Evolutionary conservation across 176 grass and related monocot genomes (phyloP), one percentile per base, ranked within the genome.

Genomic region (Eleusine indica): DNA sequence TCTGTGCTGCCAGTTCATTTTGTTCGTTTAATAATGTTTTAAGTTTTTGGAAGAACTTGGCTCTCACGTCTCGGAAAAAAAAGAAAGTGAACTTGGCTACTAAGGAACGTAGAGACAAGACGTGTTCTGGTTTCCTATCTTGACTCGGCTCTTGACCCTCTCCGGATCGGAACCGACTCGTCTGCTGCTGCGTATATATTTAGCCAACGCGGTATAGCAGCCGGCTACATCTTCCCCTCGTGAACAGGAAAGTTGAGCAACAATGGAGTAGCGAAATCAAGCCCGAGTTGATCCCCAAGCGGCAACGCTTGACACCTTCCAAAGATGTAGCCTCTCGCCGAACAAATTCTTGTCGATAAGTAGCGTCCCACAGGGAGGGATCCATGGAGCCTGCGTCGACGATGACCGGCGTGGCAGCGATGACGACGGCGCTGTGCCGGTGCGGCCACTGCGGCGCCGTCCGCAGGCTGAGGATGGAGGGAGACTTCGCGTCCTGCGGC

Each of bases 371-470:
- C 22, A 25, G 60, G 32, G 32, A 35, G 32, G 32, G 60, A 63
- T 63, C 60, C 60, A 63, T 2, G 17, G 56, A 22, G 19, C 2
- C 60, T 14, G 22, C 25, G 61, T 14, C 61, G 61, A 64, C 3
- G 22, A 64, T 64, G 61, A 64, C 61, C 13, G 61, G 25, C 83
- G 82, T 2, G 2, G 58, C 70, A 22, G 60, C 82, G 74, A 70
- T 54, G 74, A n/a, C 57, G 2, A 35, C 41, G 56, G 73, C 48
- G 79, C 48, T 4, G 70, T 81, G 78, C 78, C 58, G 61, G 78
- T 87, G 88, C 60, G 2, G 49, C 68, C 88, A 90, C 79, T 90
- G 88, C 74, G 88, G 84, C 79, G 84, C 18, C 15, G 15, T 49
- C 29, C 79, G 79, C 15, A 74, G 60, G 29, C 57, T 86, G 60